These are phyloP conservation scores for Sugiyamaella qingdaonensis DNA, from an alignment of 805 yeast genomes.

Conservation along the genomic window DNA sequence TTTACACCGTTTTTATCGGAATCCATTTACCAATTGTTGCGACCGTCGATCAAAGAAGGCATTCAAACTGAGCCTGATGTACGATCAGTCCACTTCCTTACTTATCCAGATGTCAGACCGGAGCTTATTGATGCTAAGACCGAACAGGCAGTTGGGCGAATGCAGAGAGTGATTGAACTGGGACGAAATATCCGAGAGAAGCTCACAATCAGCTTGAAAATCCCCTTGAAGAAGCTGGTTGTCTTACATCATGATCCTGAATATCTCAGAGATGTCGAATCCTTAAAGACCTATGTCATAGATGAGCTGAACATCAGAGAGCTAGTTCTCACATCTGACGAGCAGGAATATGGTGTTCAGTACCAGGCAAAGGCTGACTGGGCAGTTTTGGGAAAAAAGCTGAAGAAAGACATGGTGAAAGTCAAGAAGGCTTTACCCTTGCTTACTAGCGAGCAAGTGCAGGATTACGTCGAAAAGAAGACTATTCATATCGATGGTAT, in stretches of 20 bases:
- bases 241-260: conserved; percentile 74
- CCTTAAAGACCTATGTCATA: conserved; percentile 69
- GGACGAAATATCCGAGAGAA: conserved; percentile 97
- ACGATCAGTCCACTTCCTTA: conserved; percentile 88
- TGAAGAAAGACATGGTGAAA: conserved; percentile 87
- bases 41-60: conserved; percentile 43
- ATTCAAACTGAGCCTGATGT: conserved; percentile 48
- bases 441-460: conserved; percentile 78
- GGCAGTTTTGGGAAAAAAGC: conserved; percentile 97
- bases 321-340: conserved; percentile 82
- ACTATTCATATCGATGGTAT: conserved; percentile 84
- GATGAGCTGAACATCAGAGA: conserved; percentile 94
- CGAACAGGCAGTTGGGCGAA: conserved; percentile 84
- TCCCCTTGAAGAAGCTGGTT: conserved; percentile 85
- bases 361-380: conserved; percentile 97
- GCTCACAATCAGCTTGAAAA: conserved; percentile 87
- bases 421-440: conserved; percentile 91
- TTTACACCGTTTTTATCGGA: conserved; percentile 97
- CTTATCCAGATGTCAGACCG: conserved; percentile 80
- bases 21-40: conserved; percentile 74
- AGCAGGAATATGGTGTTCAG: conserved; percentile 84
- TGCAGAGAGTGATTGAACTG: conserved; percentile 95
- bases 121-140: conserved; percentile 78
- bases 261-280: conserved; percentile 73
- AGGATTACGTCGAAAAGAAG: conserved; percentile 65